Evolutionary conservation across 2,329 filamentous ascomycete species (phyloP), one percentile per base, ranked within the genome.

Genomic region (Pyrenophora seminiperda): DNA sequence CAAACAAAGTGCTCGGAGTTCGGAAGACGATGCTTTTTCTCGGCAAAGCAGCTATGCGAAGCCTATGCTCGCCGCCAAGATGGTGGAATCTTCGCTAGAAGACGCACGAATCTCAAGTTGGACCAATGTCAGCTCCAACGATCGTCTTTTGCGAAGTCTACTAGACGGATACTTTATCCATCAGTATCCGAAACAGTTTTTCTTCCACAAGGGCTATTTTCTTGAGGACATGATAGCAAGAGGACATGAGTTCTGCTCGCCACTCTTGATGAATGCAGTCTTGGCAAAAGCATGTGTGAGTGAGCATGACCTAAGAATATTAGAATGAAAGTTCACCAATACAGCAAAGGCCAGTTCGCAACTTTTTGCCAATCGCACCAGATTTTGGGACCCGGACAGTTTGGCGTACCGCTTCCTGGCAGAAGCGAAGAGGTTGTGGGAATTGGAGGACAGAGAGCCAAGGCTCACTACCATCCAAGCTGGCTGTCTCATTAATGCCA

Each of bases 381-480:
- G 54, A 10, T 54, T 55, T 19, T 62, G 58, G 56, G 48, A 56
- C 32, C 55, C 58, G 11, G 36, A 55, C 5, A 58, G 50, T 36
- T 47, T 63, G 10, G 46, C 47, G 7, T 59, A 55, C 19, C 48
- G 49, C 13, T 63, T 65, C 19, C 46, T 62, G 7, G 54, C 59
- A 11, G 60, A 65, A 49, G 58, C 62, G 15, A 63, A 54, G 34
- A 41, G 58, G 18, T 34, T 63, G 1, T 65, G 62, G 62, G 62
- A 65, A 15, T 13, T 61, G 9, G 54, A 57, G 6, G 14, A 29
- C 3, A 36, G 22, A 5, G n/a, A 29, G 11, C 37, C 30, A 5
- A 50, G 48, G n/a, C 47, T 62, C 13, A 53, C 58, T 5, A 55
- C 59, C 1, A 34, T 61, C 6, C 59, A 64, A 30, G 54, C 58